A percentile compares a stretch with the other conserved stretches of the same genome.
These are phyloP conservation scores for Graphilbum sp. DNA, from an alignment of 2,329 filamentous ascomycete species.

Conservation along the genomic window DNA sequence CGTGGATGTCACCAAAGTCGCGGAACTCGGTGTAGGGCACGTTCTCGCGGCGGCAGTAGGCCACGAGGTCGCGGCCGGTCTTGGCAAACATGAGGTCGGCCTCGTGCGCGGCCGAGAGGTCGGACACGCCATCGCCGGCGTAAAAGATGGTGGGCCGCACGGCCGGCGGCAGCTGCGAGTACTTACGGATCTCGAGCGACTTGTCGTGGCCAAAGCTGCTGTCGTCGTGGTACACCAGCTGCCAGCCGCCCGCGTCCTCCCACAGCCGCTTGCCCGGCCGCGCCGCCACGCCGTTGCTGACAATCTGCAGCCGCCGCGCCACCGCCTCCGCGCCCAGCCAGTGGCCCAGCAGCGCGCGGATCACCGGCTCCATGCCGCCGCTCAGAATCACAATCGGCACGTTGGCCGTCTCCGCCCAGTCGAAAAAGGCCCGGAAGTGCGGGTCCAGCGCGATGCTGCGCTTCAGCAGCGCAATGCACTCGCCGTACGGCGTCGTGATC, in stretches of 20 bases:
- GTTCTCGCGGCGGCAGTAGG: conserved; percentile 11
- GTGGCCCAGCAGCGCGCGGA: conserved; percentile 64
- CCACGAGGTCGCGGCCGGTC: conserved; percentile 43
- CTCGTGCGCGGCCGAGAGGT: conserved; percentile 80
- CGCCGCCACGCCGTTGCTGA: conserved; percentile 65
- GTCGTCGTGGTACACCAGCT: conserved; percentile 77
- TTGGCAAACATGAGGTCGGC: conserved; percentile 91
- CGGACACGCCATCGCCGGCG: conserved; percentile 85
- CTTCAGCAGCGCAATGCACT: conserved; percentile 65
- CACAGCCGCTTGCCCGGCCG: conserved; percentile 53
- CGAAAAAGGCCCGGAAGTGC: conserved; percentile 72
- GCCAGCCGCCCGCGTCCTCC: conserved; percentile 61
- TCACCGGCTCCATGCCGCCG: conserved; percentile 85
- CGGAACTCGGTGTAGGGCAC: conserved; percentile 43
- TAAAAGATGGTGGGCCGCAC: conserved; percentile 78
- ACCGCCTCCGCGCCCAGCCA: conserved; percentile 62
- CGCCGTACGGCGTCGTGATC: conserved; percentile 59
- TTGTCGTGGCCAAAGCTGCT: conserved; percentile 95
- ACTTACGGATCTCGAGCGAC: conserved; percentile 76
- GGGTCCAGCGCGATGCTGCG: conserved; percentile 81
- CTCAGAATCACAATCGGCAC: conserved; percentile 85
- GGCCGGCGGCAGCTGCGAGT: conserved; percentile 51
- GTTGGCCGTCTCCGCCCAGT: conserved; percentile 66
- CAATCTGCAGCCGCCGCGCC: conserved; percentile 60
- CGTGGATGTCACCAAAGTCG: conserved; percentile 29